Evolutionary conservation across 2,329 filamentous ascomycete genomes (phyloP), one percentile per base, ranked within the genome.

Genomic region (Neurospora crassa): DNA sequence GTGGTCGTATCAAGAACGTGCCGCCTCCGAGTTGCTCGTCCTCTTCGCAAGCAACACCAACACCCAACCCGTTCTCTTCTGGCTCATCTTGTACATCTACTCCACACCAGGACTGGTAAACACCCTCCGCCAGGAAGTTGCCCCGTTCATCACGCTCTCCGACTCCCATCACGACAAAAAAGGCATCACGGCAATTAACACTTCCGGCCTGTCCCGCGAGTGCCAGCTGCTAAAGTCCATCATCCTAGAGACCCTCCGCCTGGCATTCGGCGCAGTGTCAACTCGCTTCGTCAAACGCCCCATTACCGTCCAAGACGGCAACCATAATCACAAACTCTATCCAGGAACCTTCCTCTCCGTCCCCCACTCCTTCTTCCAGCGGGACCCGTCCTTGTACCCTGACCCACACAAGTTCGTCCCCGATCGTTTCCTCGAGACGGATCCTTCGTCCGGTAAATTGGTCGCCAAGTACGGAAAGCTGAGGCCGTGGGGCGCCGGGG

Each of bases 351-450:
- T 70, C 29, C 40, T 75, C 6, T 74, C 73, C 0, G 72, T 68
- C 0, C 71, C 74, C 8, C 71, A 71, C 59, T 40, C 42, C 8
- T 59, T 71, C 1, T 74, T 76, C 59, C 76, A 79, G 63, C 72
- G 74, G 67, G 75, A 79, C 68, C 72, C 75, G 2, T 67, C 71
- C 0, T 72, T 74, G 29, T 79, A 77, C 67, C 68, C 74, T 1
- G 70, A 76, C 3, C 78, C 78, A 1, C 72, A 78, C 10, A 71
- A 53, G 29, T 80, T 79, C 70, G 67, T 74, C 5, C 78, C 78
- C 8, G 74, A 76, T 12, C 75, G 78, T 8, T 79, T 78, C 72
- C 59, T 77, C 29, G 72, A 75, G 69, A 42, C 53, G 14, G 73
- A 74, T 11, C n/a, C 40, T 0, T 71, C 68, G 40, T 69, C 70